Percentiles rank a stretch among this genome's conserved stretches.
These are phyloP conservation scores for Hibiscus mutabilis DNA, from an alignment of 345 rosid genomes.

Conservation along the genomic window DNA sequence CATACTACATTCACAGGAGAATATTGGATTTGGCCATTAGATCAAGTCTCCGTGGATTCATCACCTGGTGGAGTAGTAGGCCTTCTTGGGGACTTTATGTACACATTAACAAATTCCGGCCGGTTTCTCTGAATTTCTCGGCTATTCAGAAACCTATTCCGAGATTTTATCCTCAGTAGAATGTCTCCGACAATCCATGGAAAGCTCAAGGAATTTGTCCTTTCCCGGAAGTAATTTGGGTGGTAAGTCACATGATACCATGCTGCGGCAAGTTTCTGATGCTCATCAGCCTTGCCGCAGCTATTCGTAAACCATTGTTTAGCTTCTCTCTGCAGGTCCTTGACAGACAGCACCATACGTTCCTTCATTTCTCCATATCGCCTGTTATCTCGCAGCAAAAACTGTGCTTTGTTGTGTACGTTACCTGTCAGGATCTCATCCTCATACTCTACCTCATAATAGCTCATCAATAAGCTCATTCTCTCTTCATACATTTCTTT, in stretches of 20 bases:
- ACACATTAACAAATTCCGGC: not conserved
- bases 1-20: not conserved
- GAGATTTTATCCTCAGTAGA: constrained; percentile 49
- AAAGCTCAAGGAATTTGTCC: constrained; percentile 55
- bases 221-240: constrained; percentile 30
- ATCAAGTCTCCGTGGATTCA: not conserved
- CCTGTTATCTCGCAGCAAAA: constrained; percentile 70
- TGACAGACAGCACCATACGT: constrained; percentile 46
- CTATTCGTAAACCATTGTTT: constrained; percentile 60
- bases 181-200: constrained; percentile 75
- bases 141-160: constrained; percentile 41
- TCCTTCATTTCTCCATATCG: constrained; percentile 74
- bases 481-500: constrained; percentile 58
- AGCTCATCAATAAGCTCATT: constrained; percentile 52
- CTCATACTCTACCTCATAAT: constrained; percentile 53
- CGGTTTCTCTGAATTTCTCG: constrained; percentile 9
- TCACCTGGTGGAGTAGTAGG: not conserved
- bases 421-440: constrained; percentile 92
- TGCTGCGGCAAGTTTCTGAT: constrained; percentile 60
- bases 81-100: constrained; percentile 10
- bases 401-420: constrained; percentile 43
- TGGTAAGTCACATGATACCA: constrained; percentile 82
- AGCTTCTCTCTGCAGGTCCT: constrained; percentile 54
- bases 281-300: constrained; percentile 37
- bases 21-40: not conserved